Percentiles rank a stretch among this genome's conserved stretches.
Conservation (phyloP, 2,329 filamentous ascomycete species). For the Colletotrichum coccodes region DNA sequence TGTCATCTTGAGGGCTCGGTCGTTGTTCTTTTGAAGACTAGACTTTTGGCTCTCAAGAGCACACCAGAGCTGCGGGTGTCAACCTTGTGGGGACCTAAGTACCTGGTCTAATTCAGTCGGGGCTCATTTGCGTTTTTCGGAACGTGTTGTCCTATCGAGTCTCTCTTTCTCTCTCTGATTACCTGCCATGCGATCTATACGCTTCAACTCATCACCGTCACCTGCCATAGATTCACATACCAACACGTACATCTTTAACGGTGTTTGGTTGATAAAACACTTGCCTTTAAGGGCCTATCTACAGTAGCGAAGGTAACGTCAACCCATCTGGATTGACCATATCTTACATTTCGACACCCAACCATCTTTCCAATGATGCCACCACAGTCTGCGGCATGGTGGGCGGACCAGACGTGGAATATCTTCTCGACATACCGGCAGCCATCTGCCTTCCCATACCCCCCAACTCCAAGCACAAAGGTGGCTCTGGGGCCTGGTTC, state of each 20-base stretch:
- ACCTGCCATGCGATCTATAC: too few species aligned
- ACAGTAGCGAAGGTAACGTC: background rate
- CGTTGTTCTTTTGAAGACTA: too few species aligned
- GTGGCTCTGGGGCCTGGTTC: background rate
- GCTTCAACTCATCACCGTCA: background rate
- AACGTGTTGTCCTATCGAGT: too few species aligned
- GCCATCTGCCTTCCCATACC: background rate
- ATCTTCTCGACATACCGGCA: conserved; percentile 7
- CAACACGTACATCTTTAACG: background rate
- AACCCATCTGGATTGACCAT: background rate
- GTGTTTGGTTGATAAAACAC: background rate
- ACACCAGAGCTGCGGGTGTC: too few species aligned
- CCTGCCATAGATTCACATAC: too few species aligned
- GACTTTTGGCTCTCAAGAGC: too few species aligned
- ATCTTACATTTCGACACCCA: background rate
- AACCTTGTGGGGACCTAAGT: too few species aligned
- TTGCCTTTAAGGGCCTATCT: conserved; percentile 10
- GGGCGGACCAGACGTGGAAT: background rate
- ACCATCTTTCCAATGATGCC: conserved; percentile 10
- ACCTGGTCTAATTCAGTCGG: too few species aligned
- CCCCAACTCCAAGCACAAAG: conserved; percentile 13
- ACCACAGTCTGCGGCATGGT: background rate
- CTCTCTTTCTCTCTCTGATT: too few species aligned
- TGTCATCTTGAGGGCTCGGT: too few species aligned
- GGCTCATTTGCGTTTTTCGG: too few species aligned